Percentiles rank a stretch among this genome's conserved stretches.
Conservation (phyloP, 805 yeast species). For the Metschnikowia cerradonensis region DNA sequence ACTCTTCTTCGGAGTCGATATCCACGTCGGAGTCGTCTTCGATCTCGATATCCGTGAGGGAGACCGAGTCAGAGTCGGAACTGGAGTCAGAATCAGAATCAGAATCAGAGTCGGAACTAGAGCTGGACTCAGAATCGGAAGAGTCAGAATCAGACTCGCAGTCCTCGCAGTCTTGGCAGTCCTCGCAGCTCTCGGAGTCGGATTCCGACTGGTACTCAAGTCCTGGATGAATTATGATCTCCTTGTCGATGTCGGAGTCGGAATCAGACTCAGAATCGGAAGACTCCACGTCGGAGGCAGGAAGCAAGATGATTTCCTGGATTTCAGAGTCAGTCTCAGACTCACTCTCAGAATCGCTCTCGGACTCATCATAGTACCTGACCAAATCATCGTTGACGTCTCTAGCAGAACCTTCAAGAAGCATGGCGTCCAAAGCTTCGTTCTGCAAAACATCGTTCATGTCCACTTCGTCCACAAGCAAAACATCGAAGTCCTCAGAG, state of each 20-base stretch:
- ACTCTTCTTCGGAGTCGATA: conserved; percentile 29
- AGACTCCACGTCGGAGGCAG: conserved; percentile 17
- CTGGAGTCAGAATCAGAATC: conserved; percentile 4
- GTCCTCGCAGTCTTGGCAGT: neutral
- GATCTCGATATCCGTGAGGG: conserved; percentile 16
- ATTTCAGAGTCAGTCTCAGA: conserved; percentile 13
- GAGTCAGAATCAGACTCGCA: conserved; percentile 17
- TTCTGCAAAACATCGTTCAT: conserved; percentile 36
- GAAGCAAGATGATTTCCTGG: conserved; percentile 6
- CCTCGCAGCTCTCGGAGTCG: conserved; percentile 19
- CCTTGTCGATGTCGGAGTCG: conserved; percentile 22
- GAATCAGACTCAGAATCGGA: conserved; percentile 22
- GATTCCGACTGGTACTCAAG: conserved; percentile 17
- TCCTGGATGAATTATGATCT: conserved; percentile 7
- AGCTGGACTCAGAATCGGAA: conserved; percentile 9
- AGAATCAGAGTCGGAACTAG: conserved; percentile 3
- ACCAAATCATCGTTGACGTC: conserved; percentile 25
- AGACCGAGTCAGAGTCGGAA: conserved; percentile 6
- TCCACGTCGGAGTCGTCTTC: conserved; percentile 16
- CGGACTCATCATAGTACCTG: conserved; percentile 18
- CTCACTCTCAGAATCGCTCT: conserved; percentile 17
- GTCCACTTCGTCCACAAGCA: conserved; percentile 30
- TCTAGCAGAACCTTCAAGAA: conserved; percentile 23
- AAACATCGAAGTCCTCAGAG: conserved; percentile 14
- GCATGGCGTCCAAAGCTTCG: conserved; percentile 30